A percentile compares a stretch with the other conserved stretches of the same genome.
Evolutionary conservation across 495 filamentous ascomycete species (phyloP).

Genomic region (Delitschia confertaspora): DNA sequence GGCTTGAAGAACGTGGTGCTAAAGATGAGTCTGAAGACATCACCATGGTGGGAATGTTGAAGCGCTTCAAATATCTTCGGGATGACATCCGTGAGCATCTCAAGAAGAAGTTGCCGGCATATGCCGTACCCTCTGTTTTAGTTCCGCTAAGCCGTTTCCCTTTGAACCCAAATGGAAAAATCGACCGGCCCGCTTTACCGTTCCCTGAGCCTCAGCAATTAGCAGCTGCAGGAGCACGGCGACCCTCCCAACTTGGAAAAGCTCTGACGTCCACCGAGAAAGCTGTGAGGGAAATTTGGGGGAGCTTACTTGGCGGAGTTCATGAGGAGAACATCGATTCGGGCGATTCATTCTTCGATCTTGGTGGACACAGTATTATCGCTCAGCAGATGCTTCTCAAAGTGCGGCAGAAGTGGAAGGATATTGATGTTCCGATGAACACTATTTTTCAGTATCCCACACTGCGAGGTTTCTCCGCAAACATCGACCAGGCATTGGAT

Average conservation of each 20-base stretch:
- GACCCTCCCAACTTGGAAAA: constrained; percentile 29
- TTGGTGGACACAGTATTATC: constrained; percentile 79
- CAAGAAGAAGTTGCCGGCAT: constrained; percentile 63
- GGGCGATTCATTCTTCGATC: constrained; percentile 68
- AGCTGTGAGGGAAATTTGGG: constrained; percentile 61
- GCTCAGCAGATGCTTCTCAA: constrained; percentile 78
- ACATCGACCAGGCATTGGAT: constrained; percentile 59
- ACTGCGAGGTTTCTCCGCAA: constrained; percentile 59
- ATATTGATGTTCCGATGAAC: constrained; percentile 63
- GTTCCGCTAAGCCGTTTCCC: constrained; percentile 75
- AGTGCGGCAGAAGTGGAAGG: constrained; percentile 53
- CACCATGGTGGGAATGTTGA: constrained; percentile 52
- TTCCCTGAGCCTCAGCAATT: constrained; percentile 74
- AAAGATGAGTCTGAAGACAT: constrained; percentile 40
- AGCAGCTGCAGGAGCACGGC: constrained; percentile 36
- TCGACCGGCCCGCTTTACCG: constrained; percentile 81
- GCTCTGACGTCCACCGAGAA: constrained; percentile 57
- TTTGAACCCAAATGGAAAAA: constrained; percentile 90
- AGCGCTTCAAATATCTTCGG: constrained; percentile 57
- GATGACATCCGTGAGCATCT: constrained; percentile 68
- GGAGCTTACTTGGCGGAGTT: constrained; percentile 38
- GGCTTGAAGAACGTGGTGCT: constrained; percentile 50
- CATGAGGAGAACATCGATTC: constrained; percentile 24
- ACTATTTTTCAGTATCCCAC: constrained; percentile 69
- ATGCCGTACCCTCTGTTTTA: constrained; percentile 74